Evolutionary conservation across 345 rosid genomes (phyloP).

Genomic region (Moringa oleifera): DNA sequence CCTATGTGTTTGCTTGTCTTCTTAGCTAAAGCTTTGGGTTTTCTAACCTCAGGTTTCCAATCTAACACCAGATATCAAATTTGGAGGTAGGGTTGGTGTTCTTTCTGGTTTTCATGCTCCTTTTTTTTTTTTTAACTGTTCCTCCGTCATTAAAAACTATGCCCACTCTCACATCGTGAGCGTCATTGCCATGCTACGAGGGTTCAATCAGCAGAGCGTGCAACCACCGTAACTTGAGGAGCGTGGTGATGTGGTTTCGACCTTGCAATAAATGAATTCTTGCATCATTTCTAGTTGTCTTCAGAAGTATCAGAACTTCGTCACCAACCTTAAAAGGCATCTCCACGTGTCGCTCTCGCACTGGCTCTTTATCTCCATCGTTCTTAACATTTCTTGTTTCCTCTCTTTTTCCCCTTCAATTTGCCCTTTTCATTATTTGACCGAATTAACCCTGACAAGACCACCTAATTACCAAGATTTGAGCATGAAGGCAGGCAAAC

Average conservation of each 20-base stretch:
- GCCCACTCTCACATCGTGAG: too few relatives aligned
- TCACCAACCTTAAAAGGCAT: slow-evolving; percentile 42
- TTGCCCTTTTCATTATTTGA: background rate
- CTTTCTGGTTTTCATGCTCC: slow-evolving; percentile 36
- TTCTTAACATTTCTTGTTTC: background rate
- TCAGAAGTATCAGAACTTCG: slow-evolving; percentile 39
- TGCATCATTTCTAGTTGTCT: slow-evolving; percentile 25
- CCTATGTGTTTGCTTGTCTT: slow-evolving; percentile 12
- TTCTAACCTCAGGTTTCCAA: slow-evolving; percentile 22
- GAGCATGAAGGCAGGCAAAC: too few relatives aligned
- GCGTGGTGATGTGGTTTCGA: slow-evolving; percentile 5
- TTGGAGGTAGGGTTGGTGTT: slow-evolving; percentile 42
- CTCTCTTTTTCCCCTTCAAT: background rate
- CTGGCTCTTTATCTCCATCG: slow-evolving; percentile 3
- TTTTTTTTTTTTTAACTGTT: slow-evolving; percentile 8
- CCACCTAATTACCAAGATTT: too few relatives aligned
- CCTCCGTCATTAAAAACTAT: background rate
- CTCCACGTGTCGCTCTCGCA: slow-evolving; percentile 27
- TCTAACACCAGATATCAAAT: slow-evolving; percentile 26
- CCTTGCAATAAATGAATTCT: slow-evolving; percentile 19
- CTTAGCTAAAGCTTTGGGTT: background rate
- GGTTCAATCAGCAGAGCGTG: too few relatives aligned
- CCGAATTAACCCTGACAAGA: too few relatives aligned
- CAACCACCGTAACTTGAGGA: background rate
- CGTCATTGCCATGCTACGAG: too few relatives aligned